phyloP scores from a whole-genome alignment of 2,329 filamentous ascomycete species.

The Epichloe glyceriae region DNA sequence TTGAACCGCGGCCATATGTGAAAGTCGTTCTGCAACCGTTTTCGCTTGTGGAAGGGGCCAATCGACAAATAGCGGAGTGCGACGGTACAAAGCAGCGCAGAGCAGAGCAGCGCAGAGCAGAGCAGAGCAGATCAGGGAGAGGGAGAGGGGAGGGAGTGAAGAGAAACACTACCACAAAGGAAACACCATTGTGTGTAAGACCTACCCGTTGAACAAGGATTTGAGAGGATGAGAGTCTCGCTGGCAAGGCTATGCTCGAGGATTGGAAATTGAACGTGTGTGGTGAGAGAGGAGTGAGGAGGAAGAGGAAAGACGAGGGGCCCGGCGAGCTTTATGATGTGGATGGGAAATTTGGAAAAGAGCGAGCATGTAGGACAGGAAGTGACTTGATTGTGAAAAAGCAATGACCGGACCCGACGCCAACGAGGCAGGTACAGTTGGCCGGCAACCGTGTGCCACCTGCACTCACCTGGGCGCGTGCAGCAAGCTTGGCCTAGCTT shows the following conservation, averaged over 20 bases:
- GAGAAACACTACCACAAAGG: not conserved
- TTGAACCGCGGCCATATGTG: not conserved
- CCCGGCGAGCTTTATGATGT: constrained; percentile 5
- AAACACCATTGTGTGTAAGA: not conserved
- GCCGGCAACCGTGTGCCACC: constrained; percentile 6
- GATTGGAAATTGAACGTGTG: not conserved
- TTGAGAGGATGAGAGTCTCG: not conserved
- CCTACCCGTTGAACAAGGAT: not conserved
- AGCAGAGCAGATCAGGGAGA: not conserved
- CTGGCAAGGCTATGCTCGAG: not conserved
- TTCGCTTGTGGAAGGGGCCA: too few species aligned
- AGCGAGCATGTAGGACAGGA: not conserved
- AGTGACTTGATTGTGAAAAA: constrained; percentile 2
- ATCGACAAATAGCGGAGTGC: not conserved
- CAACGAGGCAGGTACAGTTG: constrained; percentile 4
- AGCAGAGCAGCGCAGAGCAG: not conserved
- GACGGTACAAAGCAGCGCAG: not conserved
- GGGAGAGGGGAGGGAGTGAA: not conserved
- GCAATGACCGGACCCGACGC: constrained; percentile 1
- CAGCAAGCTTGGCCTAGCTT: too few species aligned
- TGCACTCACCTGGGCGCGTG: not conserved
- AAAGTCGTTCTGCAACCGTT: not conserved
- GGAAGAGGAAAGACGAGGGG: not conserved
- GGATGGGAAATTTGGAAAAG: not conserved
- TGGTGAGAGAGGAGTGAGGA: not conserved